Percentiles rank a stretch among this genome's conserved stretches.
Conservation (phyloP, 495 filamentous ascomycete genomes). For the Podospora conica region DNA sequence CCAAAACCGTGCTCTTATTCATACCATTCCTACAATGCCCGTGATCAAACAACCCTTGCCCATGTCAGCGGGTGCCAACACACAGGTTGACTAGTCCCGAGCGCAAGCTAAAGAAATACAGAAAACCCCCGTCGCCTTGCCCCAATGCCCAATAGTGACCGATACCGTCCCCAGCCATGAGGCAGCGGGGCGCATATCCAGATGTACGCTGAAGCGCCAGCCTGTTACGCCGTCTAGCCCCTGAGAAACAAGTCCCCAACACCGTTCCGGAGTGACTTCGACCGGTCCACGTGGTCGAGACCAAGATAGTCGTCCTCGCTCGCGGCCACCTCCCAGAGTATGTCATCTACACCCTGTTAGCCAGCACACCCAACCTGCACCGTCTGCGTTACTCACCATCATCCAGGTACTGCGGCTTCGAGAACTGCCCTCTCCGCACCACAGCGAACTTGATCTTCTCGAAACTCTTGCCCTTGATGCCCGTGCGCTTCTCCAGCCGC, state of each 20-base stretch:
- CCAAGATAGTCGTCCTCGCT: slow-evolving; percentile 75
- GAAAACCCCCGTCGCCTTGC: background rate
- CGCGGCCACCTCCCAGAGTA: slow-evolving; percentile 65
- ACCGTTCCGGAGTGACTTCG: slow-evolving; percentile 46
- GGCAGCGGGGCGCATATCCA: slow-evolving; percentile 2
- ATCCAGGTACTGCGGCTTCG: slow-evolving; percentile 71
- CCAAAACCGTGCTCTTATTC: background rate
- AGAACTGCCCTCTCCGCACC: slow-evolving; percentile 59
- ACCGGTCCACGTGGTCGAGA: slow-evolving; percentile 80
- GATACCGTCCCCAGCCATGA: background rate
- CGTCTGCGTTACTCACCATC: slow-evolving; percentile 63
- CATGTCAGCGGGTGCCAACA: background rate
- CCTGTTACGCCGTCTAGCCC: slow-evolving; percentile 29
- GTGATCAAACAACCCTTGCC: slow-evolving; percentile 1
- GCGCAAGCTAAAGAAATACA: background rate
- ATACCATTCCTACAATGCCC: slow-evolving; percentile 14
- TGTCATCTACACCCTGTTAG: slow-evolving; percentile 56
- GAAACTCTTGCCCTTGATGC: slow-evolving; percentile 94
- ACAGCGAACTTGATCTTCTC: slow-evolving; percentile 98
- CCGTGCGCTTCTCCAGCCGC: slow-evolving; percentile 79
- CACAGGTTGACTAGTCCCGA: background rate
- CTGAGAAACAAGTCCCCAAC: slow-evolving; percentile 51
- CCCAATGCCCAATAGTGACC: background rate
- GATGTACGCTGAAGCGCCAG: background rate
- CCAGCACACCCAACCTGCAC: background rate